Evolutionary conservation across 2,329 filamentous ascomycete genomes (phyloP), one percentile per base, ranked within the genome.

Genomic region (Cryphonectria nitschkei): DNA sequence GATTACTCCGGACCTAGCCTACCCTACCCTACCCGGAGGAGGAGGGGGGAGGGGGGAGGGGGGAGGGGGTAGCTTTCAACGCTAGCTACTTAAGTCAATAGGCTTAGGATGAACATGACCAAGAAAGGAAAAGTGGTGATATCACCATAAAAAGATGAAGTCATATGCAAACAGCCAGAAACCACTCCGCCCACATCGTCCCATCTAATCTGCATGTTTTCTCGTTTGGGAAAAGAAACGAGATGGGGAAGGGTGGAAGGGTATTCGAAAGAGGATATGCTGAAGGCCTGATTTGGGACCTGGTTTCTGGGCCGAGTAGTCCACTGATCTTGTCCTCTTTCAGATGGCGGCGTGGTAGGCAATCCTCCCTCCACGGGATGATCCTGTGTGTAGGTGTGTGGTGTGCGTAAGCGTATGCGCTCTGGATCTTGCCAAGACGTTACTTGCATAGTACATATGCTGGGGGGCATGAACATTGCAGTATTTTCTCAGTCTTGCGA

Each of bases 61-160:
- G 1, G 43, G 43, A 16, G 43, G 37, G 8, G 37, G 37, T 9
- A 39, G 22, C 22, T 50, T 50, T 9, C 19, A 58, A 32, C 26
- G 54, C 54, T 58, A 32, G 26, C 46, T 60, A 26, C 60, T 62
- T 41, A n/a, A 34, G 34, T 50, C n/a, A 8, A 50, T 50, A n/a
- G 46, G 22, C 46, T 50, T 50, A n/a, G 46, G 46, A 50, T 3
- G 22, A 50, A 50, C 46, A 50, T 50, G 46, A n/a, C 11, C 46
- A 50, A 41, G 34, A 62, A 16, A 11, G n/a, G 37, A 26, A 61
- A 22, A 62, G 60, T 41, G 60, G 32, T 39, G 60, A 41, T 62
- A 62, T 62, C 61, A 64, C n/a, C n/a, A 14, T n/a, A 8, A 26
- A 9, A 29, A 16, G 61, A 64, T 64, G 61, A 64, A 64, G 61